Conservation (phyloP, 2,329 filamentous ascomycete genomes). For the Hypoxylon sp. region DNA sequence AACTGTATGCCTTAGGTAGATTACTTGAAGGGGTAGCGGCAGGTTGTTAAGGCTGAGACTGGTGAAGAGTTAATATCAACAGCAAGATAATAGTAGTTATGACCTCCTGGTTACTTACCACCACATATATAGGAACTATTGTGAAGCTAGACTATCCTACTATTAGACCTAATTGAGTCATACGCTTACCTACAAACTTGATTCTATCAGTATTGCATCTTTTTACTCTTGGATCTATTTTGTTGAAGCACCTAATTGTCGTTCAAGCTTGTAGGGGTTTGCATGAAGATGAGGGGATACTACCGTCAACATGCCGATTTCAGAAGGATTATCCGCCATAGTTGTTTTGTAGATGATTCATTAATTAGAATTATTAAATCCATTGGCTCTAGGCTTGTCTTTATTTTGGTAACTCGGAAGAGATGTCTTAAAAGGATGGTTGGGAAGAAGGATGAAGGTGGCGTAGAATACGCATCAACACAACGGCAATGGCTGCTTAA, state of each 20-base stretch:
- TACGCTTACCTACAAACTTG: not conserved
- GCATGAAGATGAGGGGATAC: not conserved
- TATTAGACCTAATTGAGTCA: not conserved
- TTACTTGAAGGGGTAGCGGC: not conserved
- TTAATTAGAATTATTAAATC: too few relatives aligned
- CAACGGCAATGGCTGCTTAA: not conserved
- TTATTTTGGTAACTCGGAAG: too few relatives aligned
- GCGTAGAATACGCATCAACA: too few relatives aligned
- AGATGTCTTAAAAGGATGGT: too few relatives aligned
- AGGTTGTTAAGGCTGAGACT: not conserved
- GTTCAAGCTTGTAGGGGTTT: not conserved
- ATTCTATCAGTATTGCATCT: not conserved
- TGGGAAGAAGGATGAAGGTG: too few relatives aligned
- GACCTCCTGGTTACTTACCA: too few relatives aligned
- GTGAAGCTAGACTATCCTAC: not conserved
- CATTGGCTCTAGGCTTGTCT: too few relatives aligned
- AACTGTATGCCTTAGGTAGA: not conserved
- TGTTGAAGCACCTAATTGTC: not conserved
- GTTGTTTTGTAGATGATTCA: not conserved
- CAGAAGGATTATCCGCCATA: not conserved
- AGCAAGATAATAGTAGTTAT: too few relatives aligned
- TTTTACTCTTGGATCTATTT: too few relatives aligned
- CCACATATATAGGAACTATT: not conserved
- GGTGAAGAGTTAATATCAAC: not conserved
- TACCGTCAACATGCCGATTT: not conserved